These are phyloP conservation scores for Neopestalotiopsis rosae DNA, from an alignment of 2,329 filamentous ascomycete species.

Conservation along the genomic window DNA sequence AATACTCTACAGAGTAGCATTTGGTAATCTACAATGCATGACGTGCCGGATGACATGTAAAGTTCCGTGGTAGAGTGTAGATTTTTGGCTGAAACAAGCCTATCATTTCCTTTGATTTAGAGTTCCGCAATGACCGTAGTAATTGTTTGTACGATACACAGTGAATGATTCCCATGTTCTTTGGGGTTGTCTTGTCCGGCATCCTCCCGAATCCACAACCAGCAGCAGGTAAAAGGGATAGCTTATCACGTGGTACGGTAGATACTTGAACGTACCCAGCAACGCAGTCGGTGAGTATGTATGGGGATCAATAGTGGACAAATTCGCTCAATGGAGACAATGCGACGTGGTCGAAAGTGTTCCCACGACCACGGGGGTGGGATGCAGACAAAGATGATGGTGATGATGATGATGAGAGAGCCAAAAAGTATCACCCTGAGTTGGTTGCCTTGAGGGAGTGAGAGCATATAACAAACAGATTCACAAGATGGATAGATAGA, in stretches of 20 bases:
- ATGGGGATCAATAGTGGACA: not conserved
- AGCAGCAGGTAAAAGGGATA: conserved; percentile 1
- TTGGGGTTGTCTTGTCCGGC: not conserved
- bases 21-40: not conserved
- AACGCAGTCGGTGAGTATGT: not conserved
- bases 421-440: too few species aligned
- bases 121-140: conserved; percentile 2
- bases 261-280: not conserved
- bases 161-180: not conserved
- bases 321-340: not conserved
- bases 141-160: not conserved
- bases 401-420: too few species aligned
- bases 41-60: not conserved
- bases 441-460: too few species aligned
- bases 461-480: too few species aligned
- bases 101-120: conserved; percentile 1
- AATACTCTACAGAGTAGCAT: not conserved
- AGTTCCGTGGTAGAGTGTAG: not conserved
- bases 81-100: not conserved
- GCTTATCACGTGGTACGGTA: not conserved
- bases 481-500: not conserved
- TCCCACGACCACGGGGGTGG: not conserved
- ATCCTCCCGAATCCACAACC: not conserved
- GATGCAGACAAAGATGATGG: not conserved
- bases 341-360: not conserved